A percentile compares a stretch with the other conserved stretches of the same genome.
These are phyloP conservation scores for Capsicum pubescens DNA, from an alignment of 257 asterid species.

Conservation along the genomic window DNA sequence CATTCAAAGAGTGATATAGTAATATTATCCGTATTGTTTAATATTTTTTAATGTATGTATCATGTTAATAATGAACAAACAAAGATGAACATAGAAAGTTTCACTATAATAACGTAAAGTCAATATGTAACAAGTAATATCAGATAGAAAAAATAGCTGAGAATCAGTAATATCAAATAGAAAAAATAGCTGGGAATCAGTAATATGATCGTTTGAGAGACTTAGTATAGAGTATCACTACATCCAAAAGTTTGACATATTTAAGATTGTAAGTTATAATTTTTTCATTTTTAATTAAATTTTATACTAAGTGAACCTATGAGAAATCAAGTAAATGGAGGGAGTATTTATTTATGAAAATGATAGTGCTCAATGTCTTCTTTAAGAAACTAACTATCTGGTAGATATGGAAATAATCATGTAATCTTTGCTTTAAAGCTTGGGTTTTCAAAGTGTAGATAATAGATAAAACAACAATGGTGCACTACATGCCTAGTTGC, in stretches of 20 bases:
- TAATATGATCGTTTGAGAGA: neutral
- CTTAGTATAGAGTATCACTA: neutral
- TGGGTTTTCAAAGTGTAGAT: slow-evolving; percentile 27
- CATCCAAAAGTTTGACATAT: neutral
- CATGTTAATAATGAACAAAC: too few species aligned
- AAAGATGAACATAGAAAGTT: too few species aligned
- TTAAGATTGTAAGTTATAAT: neutral
- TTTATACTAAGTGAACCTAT: neutral
- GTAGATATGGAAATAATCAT: slow-evolving; percentile 39
- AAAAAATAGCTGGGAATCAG: neutral
- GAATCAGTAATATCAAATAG: too few species aligned
- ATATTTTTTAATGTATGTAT: too few species aligned
- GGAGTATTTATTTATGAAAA: neutral
- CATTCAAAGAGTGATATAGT: too few species aligned
- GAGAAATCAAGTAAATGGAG: neutral
- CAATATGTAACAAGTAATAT: too few species aligned
- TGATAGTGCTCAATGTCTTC: slow-evolving; percentile 19
- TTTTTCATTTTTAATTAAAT: neutral
- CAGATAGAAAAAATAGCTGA: neutral
- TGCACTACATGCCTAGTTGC: neutral
- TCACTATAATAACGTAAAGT: too few species aligned
- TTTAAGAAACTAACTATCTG: slow-evolving; percentile 8
- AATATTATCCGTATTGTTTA: too few species aligned
- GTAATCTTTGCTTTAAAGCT: slow-evolving; percentile 49
- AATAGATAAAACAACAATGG: slow-evolving; percentile 22